Conservation (phyloP, 257 asterid species). For the Nicotiana undulata region DNA sequence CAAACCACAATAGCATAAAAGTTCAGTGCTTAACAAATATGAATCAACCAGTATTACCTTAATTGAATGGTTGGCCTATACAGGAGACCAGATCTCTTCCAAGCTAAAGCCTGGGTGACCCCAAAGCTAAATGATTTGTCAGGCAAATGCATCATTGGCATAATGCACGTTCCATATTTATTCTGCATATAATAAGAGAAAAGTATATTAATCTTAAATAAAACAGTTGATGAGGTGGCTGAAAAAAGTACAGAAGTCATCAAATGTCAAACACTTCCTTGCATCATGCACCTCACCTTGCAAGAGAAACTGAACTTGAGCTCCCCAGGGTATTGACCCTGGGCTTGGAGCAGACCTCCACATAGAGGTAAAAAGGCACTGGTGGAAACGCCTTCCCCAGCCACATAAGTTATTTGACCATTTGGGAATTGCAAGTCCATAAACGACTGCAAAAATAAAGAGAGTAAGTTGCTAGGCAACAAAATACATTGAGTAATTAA, state of each 20-base stretch:
- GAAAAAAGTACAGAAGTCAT: neutral
- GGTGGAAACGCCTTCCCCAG: slow-evolving; percentile 93
- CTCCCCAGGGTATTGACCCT: slow-evolving; percentile 97
- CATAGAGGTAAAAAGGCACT: slow-evolving; percentile 81
- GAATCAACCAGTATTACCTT: slow-evolving; percentile 38
- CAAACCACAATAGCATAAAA: neutral
- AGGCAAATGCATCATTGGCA: slow-evolving; percentile 84
- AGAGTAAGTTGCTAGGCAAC: neutral
- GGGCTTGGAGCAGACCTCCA: slow-evolving; percentile 94
- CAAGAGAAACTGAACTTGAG: slow-evolving; percentile 92
- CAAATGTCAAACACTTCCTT: neutral
- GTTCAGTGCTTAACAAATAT: neutral
- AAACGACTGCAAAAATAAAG: slow-evolving; percentile 58
- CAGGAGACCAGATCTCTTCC: slow-evolving; percentile 99
- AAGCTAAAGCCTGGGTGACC: slow-evolving; percentile 81
- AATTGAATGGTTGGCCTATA: slow-evolving; percentile 76
- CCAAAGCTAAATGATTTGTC: slow-evolving; percentile 83
- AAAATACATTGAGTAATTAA: neutral
- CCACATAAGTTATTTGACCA: slow-evolving; percentile 82
- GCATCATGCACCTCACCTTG: slow-evolving; percentile 49
- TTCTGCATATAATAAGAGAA: slow-evolving; percentile 36
- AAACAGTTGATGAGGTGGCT: neutral
- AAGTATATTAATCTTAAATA: slow-evolving; percentile 8
- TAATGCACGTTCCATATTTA: slow-evolving; percentile 83
- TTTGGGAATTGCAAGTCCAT: slow-evolving; percentile 98